Evolutionary conservation across 1,284 basidiomycete genomes (phyloP).

Genomic region (Malassezia sp.): DNA sequence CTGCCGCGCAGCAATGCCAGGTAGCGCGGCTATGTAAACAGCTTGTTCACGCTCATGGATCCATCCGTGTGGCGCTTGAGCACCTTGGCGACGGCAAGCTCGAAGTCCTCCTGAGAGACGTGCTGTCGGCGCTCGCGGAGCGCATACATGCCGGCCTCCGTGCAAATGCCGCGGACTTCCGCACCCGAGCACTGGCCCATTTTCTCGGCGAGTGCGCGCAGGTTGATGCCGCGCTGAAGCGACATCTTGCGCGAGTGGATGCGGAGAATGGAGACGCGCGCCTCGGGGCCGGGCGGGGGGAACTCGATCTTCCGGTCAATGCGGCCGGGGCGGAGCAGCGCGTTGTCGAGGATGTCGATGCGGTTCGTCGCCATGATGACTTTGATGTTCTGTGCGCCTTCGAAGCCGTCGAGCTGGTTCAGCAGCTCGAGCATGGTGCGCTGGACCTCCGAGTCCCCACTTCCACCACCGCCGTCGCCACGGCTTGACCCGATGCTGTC

Average conservation of each 20-base stretch:
- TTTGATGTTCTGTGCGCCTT: conserved; percentile 96
- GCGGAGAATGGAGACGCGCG: conserved; percentile 85
- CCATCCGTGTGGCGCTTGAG: conserved; percentile 48
- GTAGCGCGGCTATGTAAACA: conserved; percentile 48
- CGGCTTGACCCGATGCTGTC: conserved; percentile 91
- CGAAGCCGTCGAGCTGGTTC: conserved; percentile 95
- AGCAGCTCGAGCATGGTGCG: conserved; percentile 93
- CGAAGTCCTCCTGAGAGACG: conserved; percentile 96
- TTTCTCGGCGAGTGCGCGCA: conserved; percentile 87
- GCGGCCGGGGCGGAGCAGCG: conserved; percentile 83
- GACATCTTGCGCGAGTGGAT: conserved; percentile 99
- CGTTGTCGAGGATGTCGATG: conserved; percentile 93
- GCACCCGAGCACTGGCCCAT: conserved; percentile 98
- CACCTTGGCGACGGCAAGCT: conserved; percentile 89
- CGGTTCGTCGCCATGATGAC: conserved; percentile 98
- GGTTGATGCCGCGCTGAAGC: conserved; percentile 89
- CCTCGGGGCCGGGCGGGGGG: conserved; percentile 94
- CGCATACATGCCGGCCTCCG: conserved; percentile 97
- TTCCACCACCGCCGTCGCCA: conserved; percentile 69
- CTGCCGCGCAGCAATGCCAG: too few relatives aligned
- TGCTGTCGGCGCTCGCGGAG: conserved; percentile 82
- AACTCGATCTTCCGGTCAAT: conserved; percentile 99
- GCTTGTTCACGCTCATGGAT: conserved; percentile 46
- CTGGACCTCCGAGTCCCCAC: conserved; percentile 89
- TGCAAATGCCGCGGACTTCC: conserved; percentile 95